Conservation (phyloP, 2,329 filamentous ascomycete genomes). For the Neospermospora avenae region DNA sequence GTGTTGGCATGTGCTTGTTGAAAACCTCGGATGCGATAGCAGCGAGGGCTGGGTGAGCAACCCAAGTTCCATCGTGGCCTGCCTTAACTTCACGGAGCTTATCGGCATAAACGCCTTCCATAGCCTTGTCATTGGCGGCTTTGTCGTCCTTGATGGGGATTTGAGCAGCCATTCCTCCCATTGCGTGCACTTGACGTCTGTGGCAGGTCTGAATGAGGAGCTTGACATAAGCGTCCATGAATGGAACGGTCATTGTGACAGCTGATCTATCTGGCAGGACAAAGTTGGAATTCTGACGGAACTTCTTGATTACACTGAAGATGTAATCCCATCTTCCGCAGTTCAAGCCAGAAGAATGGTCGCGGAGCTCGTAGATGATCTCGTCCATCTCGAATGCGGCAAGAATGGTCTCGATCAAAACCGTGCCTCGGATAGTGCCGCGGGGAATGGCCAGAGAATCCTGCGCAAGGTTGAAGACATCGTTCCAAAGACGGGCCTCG, state of each 20-base stretch:
- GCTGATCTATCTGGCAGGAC: slow-evolving; percentile 86
- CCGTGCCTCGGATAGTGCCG: slow-evolving; percentile 90
- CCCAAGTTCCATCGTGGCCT: slow-evolving; percentile 95
- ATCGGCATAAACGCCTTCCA: slow-evolving; percentile 89
- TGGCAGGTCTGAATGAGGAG: slow-evolving; percentile 98
- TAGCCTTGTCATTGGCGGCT: slow-evolving; percentile 86
- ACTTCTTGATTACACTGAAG: slow-evolving; percentile 99
- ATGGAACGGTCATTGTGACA: slow-evolving; percentile 97
- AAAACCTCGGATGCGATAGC: slow-evolving; percentile 87
- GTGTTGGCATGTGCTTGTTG: slow-evolving; percentile 97
- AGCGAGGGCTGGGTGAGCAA: slow-evolving; percentile 91
- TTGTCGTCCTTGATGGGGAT: slow-evolving; percentile 97
- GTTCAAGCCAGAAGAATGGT: slow-evolving; percentile 95
- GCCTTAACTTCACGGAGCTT: slow-evolving; percentile 95
- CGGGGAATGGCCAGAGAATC: slow-evolving; percentile 87
- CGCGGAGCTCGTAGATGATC: slow-evolving; percentile 98
- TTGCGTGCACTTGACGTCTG: slow-evolving; percentile 93
- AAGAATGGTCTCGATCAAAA: slow-evolving; percentile 95
- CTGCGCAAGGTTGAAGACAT: slow-evolving; percentile 93
- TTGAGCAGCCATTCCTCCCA: slow-evolving; percentile 98
- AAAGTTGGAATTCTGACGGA: slow-evolving; percentile 91
- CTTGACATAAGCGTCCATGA: slow-evolving; percentile 97
- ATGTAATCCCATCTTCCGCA: slow-evolving; percentile 99
- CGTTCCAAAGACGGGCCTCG: slow-evolving; percentile 96
- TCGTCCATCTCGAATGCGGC: slow-evolving; percentile 99